Percentiles rank a stretch among this genome's conserved stretches.
These are phyloP conservation scores for Tuber microsphaerosporum DNA, from an alignment of 495 filamentous ascomycete genomes.

Conservation along the genomic window DNA sequence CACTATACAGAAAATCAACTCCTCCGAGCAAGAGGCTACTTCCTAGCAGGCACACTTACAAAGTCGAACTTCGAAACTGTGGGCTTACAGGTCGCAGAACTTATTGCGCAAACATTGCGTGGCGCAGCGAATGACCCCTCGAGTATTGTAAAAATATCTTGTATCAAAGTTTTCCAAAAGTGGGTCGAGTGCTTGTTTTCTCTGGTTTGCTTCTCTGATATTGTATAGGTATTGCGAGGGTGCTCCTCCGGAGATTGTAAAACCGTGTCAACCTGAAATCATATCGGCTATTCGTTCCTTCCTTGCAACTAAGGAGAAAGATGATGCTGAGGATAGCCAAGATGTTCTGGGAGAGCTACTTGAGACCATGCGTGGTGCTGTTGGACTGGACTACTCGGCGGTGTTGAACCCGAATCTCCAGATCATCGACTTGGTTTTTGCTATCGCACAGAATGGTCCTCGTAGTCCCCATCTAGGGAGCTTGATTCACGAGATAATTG, in stretches of 20 bases:
- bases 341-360: slow-evolving; percentile 85
- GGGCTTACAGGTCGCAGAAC: slow-evolving; percentile 52
- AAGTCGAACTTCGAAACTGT: slow-evolving; percentile 52
- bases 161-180: slow-evolving; percentile 80
- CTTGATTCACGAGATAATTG: slow-evolving; percentile 80
- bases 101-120: slow-evolving; percentile 69
- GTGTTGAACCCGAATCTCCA: slow-evolving; percentile 58
- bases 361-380: slow-evolving; percentile 77
- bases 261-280: slow-evolving; percentile 62
- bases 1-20: slow-evolving; percentile 50
- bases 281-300: slow-evolving; percentile 70
- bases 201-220: slow-evolving; percentile 43
- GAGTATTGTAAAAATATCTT: slow-evolving; percentile 84
- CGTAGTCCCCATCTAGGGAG: slow-evolving; percentile 73
- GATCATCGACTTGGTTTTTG: slow-evolving; percentile 79
- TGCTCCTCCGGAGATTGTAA: slow-evolving; percentile 46
- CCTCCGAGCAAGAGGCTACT: slow-evolving; percentile 73
- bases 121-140: slow-evolving; percentile 66
- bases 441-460: slow-evolving; percentile 77
- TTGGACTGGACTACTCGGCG: slow-evolving; percentile 65
- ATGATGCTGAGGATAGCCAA: slow-evolving; percentile 74
- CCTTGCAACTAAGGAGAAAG: slow-evolving; percentile 67
- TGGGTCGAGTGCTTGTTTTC: slow-evolving; percentile 49
- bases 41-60: slow-evolving; percentile 68
- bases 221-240: slow-evolving; percentile 39